Evolutionary conservation across 2,329 filamentous ascomycete genomes (phyloP), one percentile per base, ranked within the genome.

Genomic region (Stromatinia cepivora): DNA sequence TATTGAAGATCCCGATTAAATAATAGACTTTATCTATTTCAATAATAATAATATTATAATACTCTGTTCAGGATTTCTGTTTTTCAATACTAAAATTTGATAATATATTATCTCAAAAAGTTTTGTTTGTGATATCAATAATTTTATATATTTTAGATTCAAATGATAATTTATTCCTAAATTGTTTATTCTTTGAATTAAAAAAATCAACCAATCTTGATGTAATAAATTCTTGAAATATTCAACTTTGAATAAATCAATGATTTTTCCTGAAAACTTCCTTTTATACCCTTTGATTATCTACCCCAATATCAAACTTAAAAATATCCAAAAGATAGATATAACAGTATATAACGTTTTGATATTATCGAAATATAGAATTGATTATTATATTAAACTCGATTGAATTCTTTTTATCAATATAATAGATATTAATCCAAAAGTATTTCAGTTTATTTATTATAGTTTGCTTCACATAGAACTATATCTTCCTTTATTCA

Each of bases 321-420:
- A 10, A 22, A 11, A 67, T 15, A 34, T 67, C 56, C 3, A 46
- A 53, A 22, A 61, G 36, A 17, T 67, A 67, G 9, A 61, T 22
- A 8, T 67, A 67, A 34, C 56, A 67, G 10, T 8, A 13, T 13
- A 9, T 10, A 4, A 53, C n/a, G 5, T 39, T 42, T 20, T 54
- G 66, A 46, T 67, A 67, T 42, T 45, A 67, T 1, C 45, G 54
- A 52, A 45, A 67, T 42, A 67, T 67, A 4, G 66, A 67, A n/a
- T 59, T 67, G 9, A 67, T 67, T 3, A 56, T 31, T 11, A 39
- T n/a, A 3, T 28, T 17, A 6, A 67, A 56, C 45, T 59, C 66
- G 25, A 48, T n/a, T 7, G n/a, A 15, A 52, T 52, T 61, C 22
- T 45, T 28, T 25, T 53, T 67, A 25, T 67, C n/a, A n/a, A 67